These are phyloP conservation scores for Geranomyces variabilis DNA, from an alignment of 192 early-diverging fungal species.

Conservation along the genomic window DNA sequence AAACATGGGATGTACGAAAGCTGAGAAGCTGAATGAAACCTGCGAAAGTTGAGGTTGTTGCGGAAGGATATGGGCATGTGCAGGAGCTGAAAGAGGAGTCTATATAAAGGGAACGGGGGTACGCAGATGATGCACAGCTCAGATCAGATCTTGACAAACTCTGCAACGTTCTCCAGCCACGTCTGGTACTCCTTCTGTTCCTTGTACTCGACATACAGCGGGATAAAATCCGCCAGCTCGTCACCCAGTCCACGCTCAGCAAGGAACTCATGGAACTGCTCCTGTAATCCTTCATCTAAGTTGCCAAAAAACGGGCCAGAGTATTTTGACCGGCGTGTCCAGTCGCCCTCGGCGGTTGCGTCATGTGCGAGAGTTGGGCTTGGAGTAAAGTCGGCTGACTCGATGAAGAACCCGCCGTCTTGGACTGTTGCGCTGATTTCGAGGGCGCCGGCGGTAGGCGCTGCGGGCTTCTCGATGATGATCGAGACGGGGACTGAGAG, in stretches of 20 bases:
- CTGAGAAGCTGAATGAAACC: too few relatives aligned
- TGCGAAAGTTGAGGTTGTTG: too few relatives aligned
- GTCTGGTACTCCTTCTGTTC: slow-evolving; percentile 91
- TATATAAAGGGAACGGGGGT: too few relatives aligned
- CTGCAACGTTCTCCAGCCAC: slow-evolving; percentile 83
- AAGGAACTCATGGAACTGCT: slow-evolving; percentile 61
- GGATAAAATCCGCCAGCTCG: slow-evolving; percentile 80
- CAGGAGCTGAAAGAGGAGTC: too few relatives aligned
- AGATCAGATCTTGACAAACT: slow-evolving; percentile 69
- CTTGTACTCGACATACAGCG: slow-evolving; percentile 90
- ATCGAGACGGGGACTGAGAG: slow-evolving; percentile 83
- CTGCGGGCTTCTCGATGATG: slow-evolving; percentile 70
- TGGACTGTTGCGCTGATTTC: slow-evolving; percentile 79
- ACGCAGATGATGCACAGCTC: too few relatives aligned
- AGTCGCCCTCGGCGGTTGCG: slow-evolving; percentile 81
- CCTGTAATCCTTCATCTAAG: slow-evolving; percentile 74
- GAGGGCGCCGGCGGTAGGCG: slow-evolving; percentile 63
- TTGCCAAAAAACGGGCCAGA: slow-evolving; percentile 90
- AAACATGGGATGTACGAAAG: too few relatives aligned
- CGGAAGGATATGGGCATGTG: too few relatives aligned
- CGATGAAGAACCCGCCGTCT: slow-evolving; percentile 85
- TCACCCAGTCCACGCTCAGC: slow-evolving; percentile 88
- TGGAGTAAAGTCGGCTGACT: slow-evolving; percentile 73
- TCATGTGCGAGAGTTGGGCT: slow-evolving; percentile 66
- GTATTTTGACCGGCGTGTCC: slow-evolving; percentile 83